phyloP scores from a whole-genome alignment of 2,329 filamentous ascomycete species.

The Phoma sp. region DNA sequence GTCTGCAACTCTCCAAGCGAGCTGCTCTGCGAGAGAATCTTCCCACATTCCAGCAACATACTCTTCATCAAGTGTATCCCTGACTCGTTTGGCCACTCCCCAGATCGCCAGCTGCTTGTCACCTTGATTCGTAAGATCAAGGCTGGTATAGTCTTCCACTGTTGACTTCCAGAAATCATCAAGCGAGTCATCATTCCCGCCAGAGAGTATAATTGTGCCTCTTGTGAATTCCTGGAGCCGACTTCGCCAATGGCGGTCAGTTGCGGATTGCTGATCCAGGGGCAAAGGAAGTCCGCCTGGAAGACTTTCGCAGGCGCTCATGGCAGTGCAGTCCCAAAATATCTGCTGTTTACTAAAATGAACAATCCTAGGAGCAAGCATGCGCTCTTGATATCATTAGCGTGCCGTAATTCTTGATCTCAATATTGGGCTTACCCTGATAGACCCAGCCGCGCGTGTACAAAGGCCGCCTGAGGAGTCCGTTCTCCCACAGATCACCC shows the following conservation, averaged over 20 bases:
- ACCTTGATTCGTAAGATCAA: conserved; percentile 24
- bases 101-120: conserved; percentile 38
- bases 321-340: conserved; percentile 37
- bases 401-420: too few species aligned
- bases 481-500: conserved; percentile 28
- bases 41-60: conserved; percentile 37
- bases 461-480: conserved; percentile 25
- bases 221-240: conserved; percentile 28
- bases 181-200: conserved; percentile 30
- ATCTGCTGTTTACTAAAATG: conserved; percentile 35
- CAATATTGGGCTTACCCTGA: conserved; percentile 27
- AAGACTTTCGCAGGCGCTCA: conserved; percentile 35
- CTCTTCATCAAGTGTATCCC: conserved; percentile 26
- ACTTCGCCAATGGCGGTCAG: conserved; percentile 37
- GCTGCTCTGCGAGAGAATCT: conserved; percentile 32
- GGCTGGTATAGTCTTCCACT: conserved; percentile 32
- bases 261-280: conserved; percentile 22
- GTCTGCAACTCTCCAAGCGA: conserved; percentile 33
- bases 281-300: conserved; percentile 30
- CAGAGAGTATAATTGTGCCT: conserved; percentile 14
- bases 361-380: conserved; percentile 36
- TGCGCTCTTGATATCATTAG: too few species aligned
- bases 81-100: conserved; percentile 39
- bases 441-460: conserved; percentile 41
- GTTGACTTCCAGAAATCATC: conserved; percentile 34